Conservation (phyloP, 257 asterid species). For the Pogostemon cablin region DNA sequence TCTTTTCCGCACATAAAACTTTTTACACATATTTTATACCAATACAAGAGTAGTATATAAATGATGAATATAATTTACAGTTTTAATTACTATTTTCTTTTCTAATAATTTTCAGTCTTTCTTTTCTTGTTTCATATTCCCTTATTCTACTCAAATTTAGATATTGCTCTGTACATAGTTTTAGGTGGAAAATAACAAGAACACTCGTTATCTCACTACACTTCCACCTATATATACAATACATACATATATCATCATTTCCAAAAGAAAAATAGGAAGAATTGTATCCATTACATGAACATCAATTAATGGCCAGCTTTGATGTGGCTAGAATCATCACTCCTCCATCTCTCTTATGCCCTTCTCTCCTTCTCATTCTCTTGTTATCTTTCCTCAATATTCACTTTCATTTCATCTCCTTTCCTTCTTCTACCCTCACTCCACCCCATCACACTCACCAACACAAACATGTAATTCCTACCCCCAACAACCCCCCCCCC, state of each 20-base stretch:
- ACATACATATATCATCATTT: too few relatives aligned
- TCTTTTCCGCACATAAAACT: too few relatives aligned
- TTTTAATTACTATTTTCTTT: too few relatives aligned
- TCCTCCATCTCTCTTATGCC: constrained; percentile 19
- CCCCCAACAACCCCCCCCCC: neutral
- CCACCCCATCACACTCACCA: neutral
- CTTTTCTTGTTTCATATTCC: too few relatives aligned
- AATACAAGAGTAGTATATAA: too few relatives aligned
- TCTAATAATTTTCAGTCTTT: too few relatives aligned
- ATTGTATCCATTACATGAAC: too few relatives aligned
- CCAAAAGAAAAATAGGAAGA: neutral
- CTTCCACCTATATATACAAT: too few relatives aligned
- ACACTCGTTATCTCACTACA: neutral
- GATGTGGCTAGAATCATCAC: neutral
- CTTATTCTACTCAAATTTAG: too few relatives aligned
- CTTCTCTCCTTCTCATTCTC: constrained; percentile 29
- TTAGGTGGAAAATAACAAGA: constrained; percentile 1
- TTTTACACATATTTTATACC: too few relatives aligned
- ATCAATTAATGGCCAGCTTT: neutral
- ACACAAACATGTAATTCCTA: constrained; percentile 24
- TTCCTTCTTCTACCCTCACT: constrained; percentile 6
- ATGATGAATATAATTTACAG: too few relatives aligned
- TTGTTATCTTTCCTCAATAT: constrained; percentile 32
- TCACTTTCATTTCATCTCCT: constrained; percentile 36
- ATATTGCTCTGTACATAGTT: neutral